These are phyloP conservation scores for Nicotiana noctiflora DNA, from an alignment of 257 asterid genomes.

Conservation along the genomic window DNA sequence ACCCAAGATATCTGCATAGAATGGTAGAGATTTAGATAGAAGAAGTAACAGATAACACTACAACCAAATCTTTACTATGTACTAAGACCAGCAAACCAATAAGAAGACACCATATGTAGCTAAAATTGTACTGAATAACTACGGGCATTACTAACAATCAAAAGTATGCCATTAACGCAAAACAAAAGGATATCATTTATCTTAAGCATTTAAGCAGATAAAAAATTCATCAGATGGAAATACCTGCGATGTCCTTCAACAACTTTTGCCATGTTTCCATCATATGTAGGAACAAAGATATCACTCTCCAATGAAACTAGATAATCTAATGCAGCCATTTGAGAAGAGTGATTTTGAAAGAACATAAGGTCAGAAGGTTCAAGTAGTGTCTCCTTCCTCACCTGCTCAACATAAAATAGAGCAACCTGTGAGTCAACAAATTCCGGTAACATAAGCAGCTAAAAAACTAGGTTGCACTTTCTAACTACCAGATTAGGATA, in stretches of 20 bases:
- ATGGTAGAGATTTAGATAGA: neutral
- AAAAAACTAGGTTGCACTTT: neutral
- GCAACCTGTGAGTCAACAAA: neutral
- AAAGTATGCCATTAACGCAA: neutral
- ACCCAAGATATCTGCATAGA: conserved; percentile 68
- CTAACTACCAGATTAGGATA: conserved; percentile 81
- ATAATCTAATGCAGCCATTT: conserved; percentile 98
- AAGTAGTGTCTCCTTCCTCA: conserved; percentile 84
- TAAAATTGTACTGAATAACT: no score
- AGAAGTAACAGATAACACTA: neutral
- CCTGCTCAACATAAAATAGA: conserved; percentile 36
- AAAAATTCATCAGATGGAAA: neutral
- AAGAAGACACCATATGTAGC: neutral
- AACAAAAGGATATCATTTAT: neutral
- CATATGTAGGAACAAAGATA: conserved; percentile 90
- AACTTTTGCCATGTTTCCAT: conserved; percentile 99
- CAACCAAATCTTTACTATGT: neutral
- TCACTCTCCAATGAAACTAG: conserved; percentile 97
- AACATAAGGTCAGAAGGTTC: conserved; percentile 73
- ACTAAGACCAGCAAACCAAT: neutral
- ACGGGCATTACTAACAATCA: neutral
- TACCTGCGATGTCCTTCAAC: conserved; percentile 99
- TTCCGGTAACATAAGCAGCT: neutral
- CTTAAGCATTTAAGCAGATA: neutral
- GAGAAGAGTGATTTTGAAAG: conserved; percentile 94